phyloP scores from a whole-genome alignment of 129 eudicot species.

The Silybum marianum region DNA sequence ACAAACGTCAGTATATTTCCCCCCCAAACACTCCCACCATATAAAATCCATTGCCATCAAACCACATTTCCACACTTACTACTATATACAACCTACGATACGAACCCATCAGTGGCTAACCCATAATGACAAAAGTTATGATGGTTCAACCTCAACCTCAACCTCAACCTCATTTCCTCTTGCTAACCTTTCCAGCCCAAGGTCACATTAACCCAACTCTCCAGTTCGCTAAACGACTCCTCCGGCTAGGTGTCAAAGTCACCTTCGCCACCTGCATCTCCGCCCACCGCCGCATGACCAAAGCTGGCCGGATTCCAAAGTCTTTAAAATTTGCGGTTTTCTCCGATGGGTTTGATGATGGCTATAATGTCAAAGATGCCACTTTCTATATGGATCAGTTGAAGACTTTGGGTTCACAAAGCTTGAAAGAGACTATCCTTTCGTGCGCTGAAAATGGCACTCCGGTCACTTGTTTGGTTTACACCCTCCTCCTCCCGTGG shows the following conservation, averaged over 20 bases:
- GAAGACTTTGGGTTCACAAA: conserved; percentile 21
- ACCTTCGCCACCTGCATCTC: conserved; percentile 47
- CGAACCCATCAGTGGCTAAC: background rate
- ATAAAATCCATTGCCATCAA: background rate
- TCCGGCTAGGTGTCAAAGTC: conserved; percentile 43
- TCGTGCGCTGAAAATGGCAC: conserved; percentile 5
- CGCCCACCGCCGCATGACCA: conserved; percentile 36
- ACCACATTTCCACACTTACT: background rate
- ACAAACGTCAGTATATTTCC: background rate
- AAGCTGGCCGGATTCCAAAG: conserved; percentile 15
- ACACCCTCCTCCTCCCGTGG: conserved; percentile 54
- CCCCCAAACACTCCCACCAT: no score
- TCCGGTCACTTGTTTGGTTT: conserved; percentile 44
- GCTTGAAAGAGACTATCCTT: conserved; percentile 31
- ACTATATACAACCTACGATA: background rate
- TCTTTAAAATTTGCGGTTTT: conserved; percentile 31
- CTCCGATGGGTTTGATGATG: conserved; percentile 59
- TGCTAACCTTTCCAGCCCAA: conserved; percentile 49
- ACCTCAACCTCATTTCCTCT: conserved; percentile 41
- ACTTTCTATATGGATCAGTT: conserved; percentile 13
- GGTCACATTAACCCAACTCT: conserved; percentile 56
- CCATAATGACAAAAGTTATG: conserved; percentile 11
- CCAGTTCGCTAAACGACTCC: conserved; percentile 47
- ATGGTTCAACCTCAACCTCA: conserved; percentile 24
- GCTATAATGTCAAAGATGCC: background rate